Evolutionary conservation across 2,329 filamentous ascomycete genomes (phyloP), one percentile per base, ranked within the genome.

Genomic region (Fonsecaea nubica): DNA sequence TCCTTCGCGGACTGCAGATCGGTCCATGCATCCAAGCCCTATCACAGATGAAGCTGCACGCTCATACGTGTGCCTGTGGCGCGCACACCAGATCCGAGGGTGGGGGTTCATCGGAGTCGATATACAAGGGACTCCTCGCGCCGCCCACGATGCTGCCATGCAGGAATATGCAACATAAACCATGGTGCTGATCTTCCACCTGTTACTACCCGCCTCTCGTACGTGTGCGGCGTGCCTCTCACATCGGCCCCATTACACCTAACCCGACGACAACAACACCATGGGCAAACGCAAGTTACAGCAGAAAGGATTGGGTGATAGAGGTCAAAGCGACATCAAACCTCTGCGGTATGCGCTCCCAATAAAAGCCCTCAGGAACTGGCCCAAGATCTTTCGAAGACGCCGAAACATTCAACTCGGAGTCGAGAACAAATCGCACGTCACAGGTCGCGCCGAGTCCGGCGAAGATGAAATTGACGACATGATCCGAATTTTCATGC

Each of bases 401-500:
- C 45, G 45, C 18, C 18, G 45, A 50, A 50, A 50, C 45, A 50
- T 50, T 21, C 21, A 12, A 25, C 45, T 50, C 18, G 21, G 45
- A 4, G 45, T 50, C 45, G 45, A 50, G 12, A 50, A 50, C 45
- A 50, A 50, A 50, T 50, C 45, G 18, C 45, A 61, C 1, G 13
- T 32, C 6, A n/a, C n/a, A 2, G 35, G 32, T 15, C n/a, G 18
- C 21, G 36, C 33, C 6, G n/a, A 53, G 45, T 48, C 15, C 12
- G 25, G 33, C 3, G 58, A 52, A 21, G 45, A 18, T 18, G 58
- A 61, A 1, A 50, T 25, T 12, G n/a, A 40, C 9, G 36, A 45
- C 9, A 10, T 36, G 30, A 12, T 61, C 45, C 42, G 25, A 13
- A 36, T 36, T 6, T 61, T 61, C 32, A 61, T 61, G 58, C 42